Percentiles rank a stretch among this genome's conserved stretches.
Evolutionary conservation across 2,329 filamentous ascomycete species (phyloP).

Genomic region (Juglanconis sp.): DNA sequence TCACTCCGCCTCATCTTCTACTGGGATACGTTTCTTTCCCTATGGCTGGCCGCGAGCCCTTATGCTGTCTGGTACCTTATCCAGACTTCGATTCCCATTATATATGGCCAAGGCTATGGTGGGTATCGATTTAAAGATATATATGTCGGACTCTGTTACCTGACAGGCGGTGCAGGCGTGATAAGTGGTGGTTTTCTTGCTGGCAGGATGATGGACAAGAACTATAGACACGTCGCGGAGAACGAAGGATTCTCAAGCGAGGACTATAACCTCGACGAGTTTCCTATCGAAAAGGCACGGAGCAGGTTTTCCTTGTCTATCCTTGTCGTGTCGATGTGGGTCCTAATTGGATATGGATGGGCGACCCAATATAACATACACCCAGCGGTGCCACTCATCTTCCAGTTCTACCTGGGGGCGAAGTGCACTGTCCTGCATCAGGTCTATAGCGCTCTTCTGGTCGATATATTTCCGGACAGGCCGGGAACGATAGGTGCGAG

Average conservation of each 20-base stretch:
- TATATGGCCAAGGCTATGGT: conserved; percentile 42
- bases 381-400: conserved; percentile 48
- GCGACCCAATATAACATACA: conserved; percentile 44
- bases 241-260: conserved; percentile 54
- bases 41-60: conserved; percentile 34
- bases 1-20: conserved; percentile 49
- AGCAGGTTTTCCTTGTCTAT: conserved; percentile 49
- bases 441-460: conserved; percentile 54
- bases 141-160: conserved; percentile 45
- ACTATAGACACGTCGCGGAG: conserved; percentile 62
- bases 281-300: conserved; percentile 49
- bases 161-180: conserved; percentile 45
- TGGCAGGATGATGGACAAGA: conserved; percentile 56
- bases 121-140: conserved; percentile 47
- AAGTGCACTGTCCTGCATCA: conserved; percentile 56
- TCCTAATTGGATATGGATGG: conserved; percentile 55
- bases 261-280: conserved; percentile 40
- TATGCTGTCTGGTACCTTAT: conserved; percentile 50
- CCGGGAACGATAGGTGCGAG: conserved; percentile 57
- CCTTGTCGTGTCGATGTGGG: conserved; percentile 49
- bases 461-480: conserved; percentile 55
- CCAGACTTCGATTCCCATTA: conserved; percentile 48
- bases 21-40: conserved; percentile 49
- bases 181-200: conserved; percentile 42
- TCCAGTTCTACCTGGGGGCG: conserved; percentile 51